Evolutionary conservation across 192 early-diverging fungal genomes (phyloP), one percentile per base, ranked within the genome.

Genomic region (Entomortierella lignicola): DNA sequence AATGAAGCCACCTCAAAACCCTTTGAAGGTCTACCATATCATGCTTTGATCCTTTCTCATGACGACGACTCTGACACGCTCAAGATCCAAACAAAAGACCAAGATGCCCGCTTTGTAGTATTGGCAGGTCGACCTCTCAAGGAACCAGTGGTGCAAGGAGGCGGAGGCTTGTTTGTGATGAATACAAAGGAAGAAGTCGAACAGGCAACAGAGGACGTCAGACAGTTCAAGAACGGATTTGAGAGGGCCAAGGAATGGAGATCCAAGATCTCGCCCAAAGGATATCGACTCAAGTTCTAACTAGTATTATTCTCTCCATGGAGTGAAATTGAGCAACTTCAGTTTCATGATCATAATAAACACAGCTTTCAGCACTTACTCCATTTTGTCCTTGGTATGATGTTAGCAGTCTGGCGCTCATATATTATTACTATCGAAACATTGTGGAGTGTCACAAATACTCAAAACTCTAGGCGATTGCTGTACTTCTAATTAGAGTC

Each of bases 121-220:
- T 47, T 77, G 25, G 44, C 70, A 0, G 69, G 67, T 15, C 44
- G 55, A 41, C 63, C 67, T 26, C 67, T 82, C 43, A 71, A 86
- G 51, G 92, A 91, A 39, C 85, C 85, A 43, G 84, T 91, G 63
- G 85, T 91, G 25, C 85, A 87, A 53, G 85, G 91, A 39, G 86
- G 89, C 1, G 85, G 91, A 39, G 86, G 89, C 1, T 87, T 90
- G 5, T 92, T 94, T 79, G 89, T 92, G 8, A 88, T 91, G 87
- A 88, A 85, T 53, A 81, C 84, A 11, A 69, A 77, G 44, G 53
- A 86, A 18, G 81, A 86, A 60, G 83, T 87, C 10, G 64, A 81
- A 17, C 77, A 89, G 53, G 77, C 85, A 0, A 70, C 90, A 13
- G 65, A 66, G 32, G 93, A 94, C 60, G 92, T 87, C 66, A 66